Evolutionary conservation across 441 rosid species (phyloP).

Genomic region (Geranium incanum): DNA sequence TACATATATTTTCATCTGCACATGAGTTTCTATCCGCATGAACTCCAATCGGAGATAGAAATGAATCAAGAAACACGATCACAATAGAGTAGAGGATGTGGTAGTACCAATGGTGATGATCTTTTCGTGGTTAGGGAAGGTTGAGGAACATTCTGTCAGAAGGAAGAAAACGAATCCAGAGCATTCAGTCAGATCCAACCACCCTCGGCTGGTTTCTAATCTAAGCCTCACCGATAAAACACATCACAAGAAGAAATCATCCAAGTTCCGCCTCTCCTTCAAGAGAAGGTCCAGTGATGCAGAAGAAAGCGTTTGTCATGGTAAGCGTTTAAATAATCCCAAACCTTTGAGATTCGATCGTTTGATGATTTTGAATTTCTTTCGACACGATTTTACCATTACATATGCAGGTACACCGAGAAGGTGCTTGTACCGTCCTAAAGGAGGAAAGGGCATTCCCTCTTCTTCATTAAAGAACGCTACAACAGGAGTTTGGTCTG

Average conservation of each 20-base stretch:
- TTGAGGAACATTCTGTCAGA: conserved; percentile 37
- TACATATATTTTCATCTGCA: too few species aligned
- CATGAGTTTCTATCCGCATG: too few species aligned
- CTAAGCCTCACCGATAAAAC: conserved; percentile 62
- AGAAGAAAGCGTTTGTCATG: conserved; percentile 47
- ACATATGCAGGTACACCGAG: conserved; percentile 39
- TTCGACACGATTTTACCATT: neutral
- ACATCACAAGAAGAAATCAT: conserved; percentile 45
- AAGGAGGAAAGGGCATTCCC: conserved; percentile 46
- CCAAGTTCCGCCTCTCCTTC: conserved; percentile 69
- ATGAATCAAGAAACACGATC: too few species aligned
- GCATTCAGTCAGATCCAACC: conserved; percentile 36
- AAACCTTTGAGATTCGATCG: neutral
- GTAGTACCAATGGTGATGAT: conserved; percentile 30
- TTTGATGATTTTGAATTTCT: neutral
- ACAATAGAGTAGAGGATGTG: too few species aligned
- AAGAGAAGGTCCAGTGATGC: conserved; percentile 74
- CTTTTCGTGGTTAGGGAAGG: conserved; percentile 34
- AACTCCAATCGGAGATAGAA: too few species aligned
- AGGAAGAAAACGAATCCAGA: conserved; percentile 37
- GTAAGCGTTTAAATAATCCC: conserved; percentile 29
- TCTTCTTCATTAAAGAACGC: conserved; percentile 40
- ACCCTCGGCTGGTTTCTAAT: conserved; percentile 49
- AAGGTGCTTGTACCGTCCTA: conserved; percentile 52
- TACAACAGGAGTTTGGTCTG: conserved; percentile 56